A percentile compares a stretch with the other conserved stretches of the same genome.
Conservation (phyloP, 352 stramenopile species). For the Blastocystis sp. region DNA sequence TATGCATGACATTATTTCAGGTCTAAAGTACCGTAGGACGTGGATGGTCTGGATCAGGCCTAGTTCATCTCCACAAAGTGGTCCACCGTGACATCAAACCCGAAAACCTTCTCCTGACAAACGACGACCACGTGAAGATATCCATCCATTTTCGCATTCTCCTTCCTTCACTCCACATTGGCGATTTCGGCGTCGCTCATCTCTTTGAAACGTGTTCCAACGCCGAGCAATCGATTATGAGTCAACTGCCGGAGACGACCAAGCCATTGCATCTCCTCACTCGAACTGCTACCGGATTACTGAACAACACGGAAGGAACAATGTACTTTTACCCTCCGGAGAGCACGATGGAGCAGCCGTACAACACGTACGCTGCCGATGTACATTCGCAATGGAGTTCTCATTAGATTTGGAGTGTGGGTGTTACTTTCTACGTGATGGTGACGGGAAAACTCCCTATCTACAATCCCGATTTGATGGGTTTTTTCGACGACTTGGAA, state of each 20-base stretch:
- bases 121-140: constrained; percentile 74
- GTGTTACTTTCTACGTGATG: constrained; percentile 78
- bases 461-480: constrained; percentile 32
- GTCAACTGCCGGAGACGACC: background rate
- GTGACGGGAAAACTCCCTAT: constrained; percentile 59
- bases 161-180: background rate
- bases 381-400: constrained; percentile 63
- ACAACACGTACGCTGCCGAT: constrained; percentile 74
- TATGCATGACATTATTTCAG: constrained; percentile 50
- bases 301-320: constrained; percentile 41
- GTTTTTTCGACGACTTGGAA: constrained; percentile 36
- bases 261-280: constrained; percentile 69
- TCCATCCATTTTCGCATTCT: background rate
- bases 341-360: constrained; percentile 68
- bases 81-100: constrained; percentile 76
- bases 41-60: background rate
- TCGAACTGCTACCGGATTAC: constrained; percentile 63
- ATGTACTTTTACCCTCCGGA: constrained; percentile 67
- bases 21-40: constrained; percentile 35
- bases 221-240: constrained; percentile 63
- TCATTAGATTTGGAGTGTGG: constrained; percentile 72
- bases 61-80: constrained; percentile 65
- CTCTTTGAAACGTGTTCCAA: constrained; percentile 49
- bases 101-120: constrained; percentile 74
- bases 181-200: constrained; percentile 53